These are phyloP conservation scores for Fusarium floridanum DNA, from an alignment of 2,329 filamentous ascomycete genomes.

Conservation along the genomic window DNA sequence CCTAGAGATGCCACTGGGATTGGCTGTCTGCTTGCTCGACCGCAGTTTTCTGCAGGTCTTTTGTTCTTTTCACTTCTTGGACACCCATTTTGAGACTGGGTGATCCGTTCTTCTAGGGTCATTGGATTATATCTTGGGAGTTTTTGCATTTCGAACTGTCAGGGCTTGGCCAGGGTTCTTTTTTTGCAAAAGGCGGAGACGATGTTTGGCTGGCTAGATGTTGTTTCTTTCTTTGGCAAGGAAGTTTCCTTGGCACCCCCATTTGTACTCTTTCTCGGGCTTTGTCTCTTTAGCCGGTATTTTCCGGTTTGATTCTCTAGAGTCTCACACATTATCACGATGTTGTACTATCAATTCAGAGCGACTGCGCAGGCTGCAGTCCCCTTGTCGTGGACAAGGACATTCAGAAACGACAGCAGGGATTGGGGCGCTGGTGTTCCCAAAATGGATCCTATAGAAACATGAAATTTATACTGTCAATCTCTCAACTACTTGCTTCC, in stretches of 20 bases:
- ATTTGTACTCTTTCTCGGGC: slow-evolving; percentile 16
- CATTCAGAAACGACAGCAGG: slow-evolving; percentile 17
- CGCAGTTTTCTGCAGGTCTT: slow-evolving; percentile 1
- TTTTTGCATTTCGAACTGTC: slow-evolving; percentile 29
- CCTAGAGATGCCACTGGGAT: slow-evolving; percentile 24
- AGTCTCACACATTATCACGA: slow-evolving; percentile 7
- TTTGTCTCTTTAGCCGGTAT: slow-evolving; percentile 1
- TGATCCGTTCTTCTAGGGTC: slow-evolving; percentile 32
- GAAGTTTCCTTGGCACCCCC: slow-evolving; percentile 8
- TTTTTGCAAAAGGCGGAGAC: slow-evolving; percentile 15
- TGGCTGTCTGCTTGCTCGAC: slow-evolving; percentile 4
- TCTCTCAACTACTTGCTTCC: background rate
- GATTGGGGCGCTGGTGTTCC: slow-evolving; percentile 39
- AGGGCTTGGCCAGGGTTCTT: slow-evolving; percentile 17
- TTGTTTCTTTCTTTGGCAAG: slow-evolving; percentile 26
- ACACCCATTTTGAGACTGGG: slow-evolving; percentile 31
- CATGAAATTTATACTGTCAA: slow-evolving; percentile 23
- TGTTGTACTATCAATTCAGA: slow-evolving; percentile 36
- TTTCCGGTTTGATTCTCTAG: background rate
- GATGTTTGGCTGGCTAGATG: slow-evolving; percentile 38
- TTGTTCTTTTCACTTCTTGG: slow-evolving; percentile 21
- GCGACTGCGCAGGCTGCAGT: slow-evolving; percentile 38
- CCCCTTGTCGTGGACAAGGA: slow-evolving; percentile 21
- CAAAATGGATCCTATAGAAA: slow-evolving; percentile 34
- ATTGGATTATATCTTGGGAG: slow-evolving; percentile 35